These are phyloP conservation scores for Ogataea salicorniae DNA, from an alignment of 805 yeast species.

Conservation along the genomic window DNA sequence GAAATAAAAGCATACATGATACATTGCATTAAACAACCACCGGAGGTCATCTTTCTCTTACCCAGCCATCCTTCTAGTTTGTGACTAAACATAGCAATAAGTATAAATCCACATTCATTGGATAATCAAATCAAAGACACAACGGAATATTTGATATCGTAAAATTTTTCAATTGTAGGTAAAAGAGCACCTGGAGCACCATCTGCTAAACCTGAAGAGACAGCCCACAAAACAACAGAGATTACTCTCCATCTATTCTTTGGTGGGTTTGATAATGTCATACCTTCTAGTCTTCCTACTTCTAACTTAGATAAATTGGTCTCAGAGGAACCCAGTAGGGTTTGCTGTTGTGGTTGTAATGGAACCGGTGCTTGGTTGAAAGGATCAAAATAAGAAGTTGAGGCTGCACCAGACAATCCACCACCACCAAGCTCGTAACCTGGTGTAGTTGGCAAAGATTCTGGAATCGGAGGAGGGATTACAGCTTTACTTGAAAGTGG, in stretches of 20 bases:
- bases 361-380: background rate
- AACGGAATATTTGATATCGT: slow-evolving; percentile 43
- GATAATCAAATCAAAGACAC: slow-evolving; percentile 57
- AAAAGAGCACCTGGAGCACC: slow-evolving; percentile 60
- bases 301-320: slow-evolving; percentile 2
- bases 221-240: slow-evolving; percentile 37
- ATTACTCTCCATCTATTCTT: slow-evolving; percentile 38
- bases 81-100: slow-evolving; percentile 46
- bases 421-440: slow-evolving; percentile 29
- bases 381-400: slow-evolving; percentile 19
- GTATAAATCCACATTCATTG: slow-evolving; percentile 50
- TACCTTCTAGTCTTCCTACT: slow-evolving; percentile 17
- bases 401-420: background rate
- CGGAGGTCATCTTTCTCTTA: slow-evolving; percentile 32
- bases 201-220: slow-evolving; percentile 43
- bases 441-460: slow-evolving; percentile 38
- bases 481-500: slow-evolving; percentile 7
- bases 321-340: slow-evolving; percentile 1
- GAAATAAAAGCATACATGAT: slow-evolving; percentile 42
- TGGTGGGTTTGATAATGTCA: slow-evolving; percentile 40
- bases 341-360: slow-evolving; percentile 17
- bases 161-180: slow-evolving; percentile 47
- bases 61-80: slow-evolving; percentile 38
- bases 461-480: slow-evolving; percentile 36
- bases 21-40: slow-evolving; percentile 34